These are phyloP conservation scores for Physcomitrium patens DNA, from an alignment of 225 moss, liverwort and hornwort species.

Conservation along the genomic window DNA sequence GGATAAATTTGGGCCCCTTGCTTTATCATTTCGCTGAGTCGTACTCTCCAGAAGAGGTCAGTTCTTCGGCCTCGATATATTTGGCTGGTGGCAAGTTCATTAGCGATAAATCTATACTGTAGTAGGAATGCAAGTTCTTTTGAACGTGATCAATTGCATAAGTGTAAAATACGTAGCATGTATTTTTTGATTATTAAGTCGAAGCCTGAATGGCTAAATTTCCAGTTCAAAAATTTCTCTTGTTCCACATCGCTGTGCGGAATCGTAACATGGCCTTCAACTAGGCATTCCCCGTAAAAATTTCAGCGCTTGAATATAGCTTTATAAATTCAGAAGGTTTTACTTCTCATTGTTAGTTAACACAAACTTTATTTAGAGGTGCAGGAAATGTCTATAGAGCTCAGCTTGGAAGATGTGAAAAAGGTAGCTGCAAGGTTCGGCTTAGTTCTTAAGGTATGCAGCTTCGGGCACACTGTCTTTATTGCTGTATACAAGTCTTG, in stretches of 20 bases:
- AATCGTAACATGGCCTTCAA: background rate
- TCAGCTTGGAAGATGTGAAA: conserved; percentile 81
- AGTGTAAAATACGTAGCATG: background rate
- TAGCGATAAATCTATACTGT: conserved; percentile 5
- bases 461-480: conserved; percentile 6
- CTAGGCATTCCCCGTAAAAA: conserved; percentile 10
- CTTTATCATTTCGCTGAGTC: conserved; percentile 87
- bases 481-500: background rate
- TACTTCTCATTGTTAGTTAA: conserved; percentile 23
- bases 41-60: conserved; percentile 62
- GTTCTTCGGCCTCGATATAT: conserved; percentile 26
- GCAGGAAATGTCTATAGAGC: conserved; percentile 89
- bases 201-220: background rate
- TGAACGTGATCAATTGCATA: background rate
- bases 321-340: background rate
- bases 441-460: conserved; percentile 67
- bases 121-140: conserved; percentile 1
- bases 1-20: conserved; percentile 86
- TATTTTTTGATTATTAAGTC: background rate
- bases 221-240: background rate
- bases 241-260: background rate
- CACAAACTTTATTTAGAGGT: conserved; percentile 24
- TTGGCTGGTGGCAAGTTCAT: background rate
- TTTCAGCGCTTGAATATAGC: background rate
- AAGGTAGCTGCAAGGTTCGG: conserved; percentile 58